Percentiles rank a stretch among this genome's conserved stretches.
phyloP scores from a whole-genome alignment of 2,329 filamentous ascomycete genomes.

The Stagonosporopsis chrysanthemi region DNA sequence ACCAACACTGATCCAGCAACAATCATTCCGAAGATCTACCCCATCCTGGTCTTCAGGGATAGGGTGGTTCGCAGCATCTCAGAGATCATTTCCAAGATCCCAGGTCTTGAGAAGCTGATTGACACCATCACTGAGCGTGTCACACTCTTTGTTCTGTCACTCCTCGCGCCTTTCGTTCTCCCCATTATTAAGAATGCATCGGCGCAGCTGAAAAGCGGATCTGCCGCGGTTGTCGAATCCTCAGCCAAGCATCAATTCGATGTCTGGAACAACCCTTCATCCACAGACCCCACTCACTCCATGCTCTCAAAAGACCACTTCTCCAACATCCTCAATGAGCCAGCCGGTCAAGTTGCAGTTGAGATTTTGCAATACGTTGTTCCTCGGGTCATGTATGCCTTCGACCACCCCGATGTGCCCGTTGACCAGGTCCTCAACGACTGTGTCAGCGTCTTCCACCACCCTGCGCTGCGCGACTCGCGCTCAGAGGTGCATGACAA shows the following conservation, averaged over 20 bases:
- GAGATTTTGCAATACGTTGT: constrained; percentile 83
- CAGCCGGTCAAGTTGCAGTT: constrained; percentile 57
- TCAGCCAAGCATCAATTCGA: constrained; percentile 60
- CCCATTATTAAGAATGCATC: constrained; percentile 90
- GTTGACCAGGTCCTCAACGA: constrained; percentile 86
- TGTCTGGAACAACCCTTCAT: constrained; percentile 57
- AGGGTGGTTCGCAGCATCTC: constrained; percentile 89
- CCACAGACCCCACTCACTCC: constrained; percentile 60
- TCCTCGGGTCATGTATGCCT: constrained; percentile 88
- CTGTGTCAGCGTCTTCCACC: constrained; percentile 84
- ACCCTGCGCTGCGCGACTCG: constrained; percentile 81
- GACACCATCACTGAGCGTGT: constrained; percentile 94
- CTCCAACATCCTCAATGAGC: constrained; percentile 58
- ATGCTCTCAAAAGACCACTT: constrained; percentile 62
- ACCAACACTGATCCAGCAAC: constrained; percentile 75
- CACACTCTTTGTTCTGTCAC: constrained; percentile 87
- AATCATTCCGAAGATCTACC: constrained; percentile 76
- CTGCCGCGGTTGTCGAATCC: constrained; percentile 70
- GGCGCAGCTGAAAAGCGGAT: constrained; percentile 84
- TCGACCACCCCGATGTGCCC: constrained; percentile 85
- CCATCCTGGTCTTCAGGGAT: constrained; percentile 92
- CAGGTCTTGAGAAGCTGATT: constrained; percentile 85
- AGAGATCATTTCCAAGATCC: constrained; percentile 86
- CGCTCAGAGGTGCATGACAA: constrained; percentile 79
- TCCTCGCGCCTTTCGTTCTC: constrained; percentile 89